phyloP scores from a whole-genome alignment of 805 yeast genomes.

The Saccharomyces cerevisiae region DNA sequence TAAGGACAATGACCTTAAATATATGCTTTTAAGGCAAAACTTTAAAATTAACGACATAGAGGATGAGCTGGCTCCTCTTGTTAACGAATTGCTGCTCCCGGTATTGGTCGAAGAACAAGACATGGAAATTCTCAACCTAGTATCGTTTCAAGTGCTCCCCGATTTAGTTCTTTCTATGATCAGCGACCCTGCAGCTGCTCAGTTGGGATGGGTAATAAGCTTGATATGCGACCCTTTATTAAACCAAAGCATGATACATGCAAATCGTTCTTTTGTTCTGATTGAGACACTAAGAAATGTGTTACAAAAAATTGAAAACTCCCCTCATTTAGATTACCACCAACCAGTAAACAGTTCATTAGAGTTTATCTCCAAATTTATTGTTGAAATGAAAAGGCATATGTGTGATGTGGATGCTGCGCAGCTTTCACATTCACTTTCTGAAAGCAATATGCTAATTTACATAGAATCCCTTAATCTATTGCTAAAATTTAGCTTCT shows the following conservation, averaged over 20 bases:
- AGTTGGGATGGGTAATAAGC: neutral
- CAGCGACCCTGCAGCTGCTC: neutral
- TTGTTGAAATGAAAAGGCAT: neutral
- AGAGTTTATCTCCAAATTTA: neutral
- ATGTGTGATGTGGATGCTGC: neutral
- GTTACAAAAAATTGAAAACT: neutral
- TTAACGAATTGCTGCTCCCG: conserved; percentile 40
- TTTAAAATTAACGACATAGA: conserved; percentile 69
- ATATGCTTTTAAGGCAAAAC: conserved; percentile 77
- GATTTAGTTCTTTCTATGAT: conserved; percentile 21
- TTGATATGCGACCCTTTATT: neutral
- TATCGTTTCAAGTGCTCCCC: conserved; percentile 42
- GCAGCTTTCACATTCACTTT: neutral
- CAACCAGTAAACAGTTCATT: neutral
- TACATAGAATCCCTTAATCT: neutral
- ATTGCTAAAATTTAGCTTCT: neutral
- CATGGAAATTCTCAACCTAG: conserved; percentile 34
- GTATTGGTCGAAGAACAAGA: conserved; percentile 41
- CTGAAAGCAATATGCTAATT: neutral
- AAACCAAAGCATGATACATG: conserved; percentile 1
- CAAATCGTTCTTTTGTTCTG: neutral
- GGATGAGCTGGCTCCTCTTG: conserved; percentile 50
- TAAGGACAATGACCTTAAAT: conserved; percentile 23
- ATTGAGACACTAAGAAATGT: conserved; percentile 1
- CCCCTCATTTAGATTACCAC: neutral